Conservation (phyloP, 257 asterid genomes). For the Ocimum tenuiflorum region DNA sequence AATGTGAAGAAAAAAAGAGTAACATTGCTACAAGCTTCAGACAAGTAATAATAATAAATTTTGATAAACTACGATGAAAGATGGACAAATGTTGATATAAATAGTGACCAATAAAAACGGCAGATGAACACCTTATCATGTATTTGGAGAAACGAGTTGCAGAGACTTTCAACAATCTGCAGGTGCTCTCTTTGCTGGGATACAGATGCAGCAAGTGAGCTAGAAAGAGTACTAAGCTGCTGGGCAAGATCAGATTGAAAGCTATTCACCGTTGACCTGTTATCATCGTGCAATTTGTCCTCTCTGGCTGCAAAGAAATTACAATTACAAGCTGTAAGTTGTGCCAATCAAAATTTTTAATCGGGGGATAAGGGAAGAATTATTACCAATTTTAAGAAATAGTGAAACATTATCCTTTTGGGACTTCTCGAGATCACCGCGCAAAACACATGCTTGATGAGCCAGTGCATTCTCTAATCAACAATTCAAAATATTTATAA, state of each 20-base stretch:
- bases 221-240: constrained; percentile 55
- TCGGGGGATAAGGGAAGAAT: neutral
- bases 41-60: neutral
- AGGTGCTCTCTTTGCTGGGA: constrained; percentile 62
- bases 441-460: constrained; percentile 72
- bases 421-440: constrained; percentile 74
- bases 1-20: neutral
- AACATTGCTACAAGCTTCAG: neutral
- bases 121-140: constrained; percentile 49
- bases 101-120: neutral
- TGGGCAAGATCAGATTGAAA: constrained; percentile 59
- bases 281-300: constrained; percentile 58
- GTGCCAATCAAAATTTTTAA: neutral
- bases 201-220: constrained; percentile 45
- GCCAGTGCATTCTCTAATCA: constrained; percentile 67
- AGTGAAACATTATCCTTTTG: constrained; percentile 56
- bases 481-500: constrained; percentile 8
- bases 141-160: constrained; percentile 52
- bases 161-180: constrained; percentile 52
- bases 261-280: constrained; percentile 50
- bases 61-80: neutral
- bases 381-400: constrained; percentile 55
- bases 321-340: constrained; percentile 18
- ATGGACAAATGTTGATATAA: neutral
- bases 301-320: constrained; percentile 53